Evolutionary conservation across 2,329 filamentous ascomycete species (phyloP), one percentile per base, ranked within the genome.

Genomic region (Ascochyta koolunga): DNA sequence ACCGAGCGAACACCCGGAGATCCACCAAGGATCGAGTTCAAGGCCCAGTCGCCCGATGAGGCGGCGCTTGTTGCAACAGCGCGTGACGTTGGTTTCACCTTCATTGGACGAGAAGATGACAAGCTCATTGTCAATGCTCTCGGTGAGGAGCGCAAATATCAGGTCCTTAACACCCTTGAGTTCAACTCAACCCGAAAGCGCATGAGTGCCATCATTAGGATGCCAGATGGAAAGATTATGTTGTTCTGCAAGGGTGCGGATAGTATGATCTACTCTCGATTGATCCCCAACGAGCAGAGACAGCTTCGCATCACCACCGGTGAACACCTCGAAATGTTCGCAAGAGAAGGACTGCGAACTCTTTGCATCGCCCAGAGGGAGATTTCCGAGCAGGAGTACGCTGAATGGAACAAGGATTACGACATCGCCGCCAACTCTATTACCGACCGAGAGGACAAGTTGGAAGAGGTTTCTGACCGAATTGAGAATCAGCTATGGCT

Each of bases 191-290:
- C 89, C 37, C 86, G 95, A 68, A 99, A 99, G 79, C 86, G 95
- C 62, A 99, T 99, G 95, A 98, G 93, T 76, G 91, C 93, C 2
- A 97, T 99, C 63, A 87, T 99, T 44, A 86, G 90, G 53, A 96
- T 98, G 92, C 93, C 95, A 0, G 86, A 98, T 73, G 89, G 90
- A 35, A 88, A 83, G 54, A 97, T 99, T 58, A 82, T 95, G 49
- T 82, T 99, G 1, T 96, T 96, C 77, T 99, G 95, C 81, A 99
- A 99, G 78, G 95, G 95, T 60, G 95, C 95, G 29, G 95, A 99
- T 73, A 97, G 91, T 68, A 89, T 98, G 67, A 98, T 99, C 61
- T 99, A 98, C 74, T 93, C 92, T 7, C 89, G 95, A 5, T 81
- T 99, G 56, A 90, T 87, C 76, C 86, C 84, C 59, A 92, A 93